phyloP scores from a whole-genome alignment of 345 rosid species.

The Carallia pectinifolia region DNA sequence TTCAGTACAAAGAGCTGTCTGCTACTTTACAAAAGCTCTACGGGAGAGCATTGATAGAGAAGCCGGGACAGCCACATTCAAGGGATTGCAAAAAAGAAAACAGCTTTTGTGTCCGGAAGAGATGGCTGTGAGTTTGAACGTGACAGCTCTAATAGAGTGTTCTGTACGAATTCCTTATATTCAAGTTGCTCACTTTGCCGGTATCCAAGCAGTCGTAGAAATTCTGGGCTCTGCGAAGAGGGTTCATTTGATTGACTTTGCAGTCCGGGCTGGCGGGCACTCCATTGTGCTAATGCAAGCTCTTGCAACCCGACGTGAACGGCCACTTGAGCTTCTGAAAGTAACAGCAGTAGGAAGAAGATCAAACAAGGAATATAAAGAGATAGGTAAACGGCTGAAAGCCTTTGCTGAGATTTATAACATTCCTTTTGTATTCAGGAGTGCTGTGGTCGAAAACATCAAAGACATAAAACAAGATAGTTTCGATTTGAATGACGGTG shows the following conservation, averaged over 20 bases:
- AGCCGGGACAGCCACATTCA: neutral
- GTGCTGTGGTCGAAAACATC: slow-evolving; percentile 37
- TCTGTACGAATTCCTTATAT: slow-evolving; percentile 34
- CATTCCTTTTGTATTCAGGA: slow-evolving; percentile 39
- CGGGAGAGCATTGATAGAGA: slow-evolving; percentile 8
- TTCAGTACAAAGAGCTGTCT: slow-evolving; percentile 13
- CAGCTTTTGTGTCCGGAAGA: neutral
- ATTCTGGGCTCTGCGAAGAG: slow-evolving; percentile 36
- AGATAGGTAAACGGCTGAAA: slow-evolving; percentile 36
- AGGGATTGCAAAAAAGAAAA: neutral
- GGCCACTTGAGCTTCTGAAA: slow-evolving; percentile 41
- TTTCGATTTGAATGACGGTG: slow-evolving; percentile 30
- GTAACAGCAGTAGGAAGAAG: slow-evolving; percentile 40
- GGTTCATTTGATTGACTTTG: slow-evolving; percentile 44
- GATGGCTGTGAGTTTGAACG: slow-evolving; percentile 11
- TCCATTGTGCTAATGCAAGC: slow-evolving; percentile 55
- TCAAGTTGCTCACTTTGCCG: slow-evolving; percentile 37
- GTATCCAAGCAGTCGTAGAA: slow-evolving; percentile 46
- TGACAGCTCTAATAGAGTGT: slow-evolving; percentile 21
- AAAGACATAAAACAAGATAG: slow-evolving; percentile 40
- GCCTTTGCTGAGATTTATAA: slow-evolving; percentile 37
- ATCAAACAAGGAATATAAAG: slow-evolving; percentile 22
- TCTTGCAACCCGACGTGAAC: slow-evolving; percentile 28
- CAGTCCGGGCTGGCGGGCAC: slow-evolving; percentile 35
- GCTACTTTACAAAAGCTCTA: slow-evolving; percentile 23